Evolutionary conservation across 768 basidiomycete genomes (phyloP).

Genomic region (Mycena galericulata): DNA sequence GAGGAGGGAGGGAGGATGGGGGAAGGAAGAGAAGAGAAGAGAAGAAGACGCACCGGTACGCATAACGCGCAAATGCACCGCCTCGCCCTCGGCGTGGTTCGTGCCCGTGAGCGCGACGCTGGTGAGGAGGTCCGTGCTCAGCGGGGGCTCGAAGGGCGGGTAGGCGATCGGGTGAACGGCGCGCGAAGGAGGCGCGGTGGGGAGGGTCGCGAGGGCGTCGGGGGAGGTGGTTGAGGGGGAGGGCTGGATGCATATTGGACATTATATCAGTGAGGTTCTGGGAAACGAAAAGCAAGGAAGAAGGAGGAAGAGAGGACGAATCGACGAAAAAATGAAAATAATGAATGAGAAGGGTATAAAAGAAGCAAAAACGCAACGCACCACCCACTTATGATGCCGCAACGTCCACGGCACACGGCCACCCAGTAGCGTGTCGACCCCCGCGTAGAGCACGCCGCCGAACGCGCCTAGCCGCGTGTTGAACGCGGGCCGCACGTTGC

Average conservation of each 20-base stretch:
- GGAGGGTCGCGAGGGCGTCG: constrained; percentile 80
- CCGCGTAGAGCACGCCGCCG: constrained; percentile 92
- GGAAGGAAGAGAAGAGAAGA: background rate
- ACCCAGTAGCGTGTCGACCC: constrained; percentile 86
- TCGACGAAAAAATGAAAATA: no score
- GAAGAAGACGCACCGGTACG: background rate
- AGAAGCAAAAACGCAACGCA: background rate
- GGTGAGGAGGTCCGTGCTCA: constrained; percentile 94
- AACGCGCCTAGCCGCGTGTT: constrained; percentile 80
- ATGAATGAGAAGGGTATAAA: background rate
- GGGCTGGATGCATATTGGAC: background rate
- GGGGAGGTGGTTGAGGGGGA: constrained; percentile 45
- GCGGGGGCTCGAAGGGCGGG: constrained; percentile 86
- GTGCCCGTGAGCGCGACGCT: constrained; percentile 92
- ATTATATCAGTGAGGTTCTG: no score
- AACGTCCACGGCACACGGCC: constrained; percentile 96
- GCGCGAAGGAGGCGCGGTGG: no score
- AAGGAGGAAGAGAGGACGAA: no score
- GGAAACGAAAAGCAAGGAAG: no score
- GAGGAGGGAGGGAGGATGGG: no score
- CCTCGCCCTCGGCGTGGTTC: constrained; percentile 98
- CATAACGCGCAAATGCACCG: constrained; percentile 84
- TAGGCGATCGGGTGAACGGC: constrained; percentile 84
- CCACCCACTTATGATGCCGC: constrained; percentile 56
- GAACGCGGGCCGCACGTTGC: constrained; percentile 94